These are phyloP conservation scores for Ceratobasidium sp. DNA, from an alignment of 1,284 basidiomycete species.

Conservation along the genomic window DNA sequence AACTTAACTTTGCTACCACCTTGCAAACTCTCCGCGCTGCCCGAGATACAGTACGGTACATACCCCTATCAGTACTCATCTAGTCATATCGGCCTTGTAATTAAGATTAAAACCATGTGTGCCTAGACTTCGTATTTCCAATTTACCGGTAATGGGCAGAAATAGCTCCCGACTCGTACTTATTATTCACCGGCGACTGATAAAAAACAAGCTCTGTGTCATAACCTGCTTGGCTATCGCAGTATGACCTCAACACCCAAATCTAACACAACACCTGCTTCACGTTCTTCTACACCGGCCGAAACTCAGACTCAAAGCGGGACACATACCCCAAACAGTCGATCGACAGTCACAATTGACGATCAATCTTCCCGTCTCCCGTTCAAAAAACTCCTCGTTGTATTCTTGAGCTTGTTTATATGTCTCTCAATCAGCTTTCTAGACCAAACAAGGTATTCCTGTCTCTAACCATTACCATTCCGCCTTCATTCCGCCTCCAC, in stretches of 20 bases:
- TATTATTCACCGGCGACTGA: not conserved
- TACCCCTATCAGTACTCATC: too few relatives aligned
- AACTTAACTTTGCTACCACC: too few relatives aligned
- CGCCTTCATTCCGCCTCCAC: too few relatives aligned
- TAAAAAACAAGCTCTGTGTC: not conserved
- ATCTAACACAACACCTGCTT: not conserved
- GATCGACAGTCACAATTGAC: constrained; percentile 35
- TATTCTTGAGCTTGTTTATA: constrained; percentile 42
- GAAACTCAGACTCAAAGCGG: constrained; percentile 9
- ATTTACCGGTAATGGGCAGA: too few relatives aligned
- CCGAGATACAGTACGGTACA: too few relatives aligned
- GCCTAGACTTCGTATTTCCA: not conserved
- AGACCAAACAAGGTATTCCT: constrained; percentile 43
- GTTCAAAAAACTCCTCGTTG: constrained; percentile 41
- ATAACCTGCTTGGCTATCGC: not conserved
- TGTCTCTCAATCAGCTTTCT: constrained; percentile 43
- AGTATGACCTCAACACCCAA: constrained; percentile 15
- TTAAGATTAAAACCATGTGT: constrained; percentile 20
- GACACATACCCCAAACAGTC: not conserved
- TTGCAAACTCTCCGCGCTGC: too few relatives aligned
- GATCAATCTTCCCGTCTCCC: constrained; percentile 43
- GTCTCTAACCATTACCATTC: too few relatives aligned
- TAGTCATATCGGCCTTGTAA: too few relatives aligned
- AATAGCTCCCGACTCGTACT: constrained; percentile 14
- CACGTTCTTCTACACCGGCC: constrained; percentile 19